phyloP scores from a whole-genome alignment of 345 rosid genomes.

The Heritiera fomes region DNA sequence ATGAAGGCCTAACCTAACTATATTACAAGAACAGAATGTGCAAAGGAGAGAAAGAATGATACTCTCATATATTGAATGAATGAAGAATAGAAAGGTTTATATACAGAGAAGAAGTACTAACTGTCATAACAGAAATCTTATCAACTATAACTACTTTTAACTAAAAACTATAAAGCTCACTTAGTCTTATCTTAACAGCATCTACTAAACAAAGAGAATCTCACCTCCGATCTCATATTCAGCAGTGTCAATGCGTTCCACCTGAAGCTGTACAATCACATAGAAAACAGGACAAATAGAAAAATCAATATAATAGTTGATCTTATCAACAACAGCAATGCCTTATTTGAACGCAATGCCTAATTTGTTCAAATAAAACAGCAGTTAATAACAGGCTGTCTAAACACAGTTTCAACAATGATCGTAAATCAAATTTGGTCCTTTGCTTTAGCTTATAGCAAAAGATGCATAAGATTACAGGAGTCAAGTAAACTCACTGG shows the following conservation, averaged over 20 bases:
- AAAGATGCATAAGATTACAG: slow-evolving; percentile 11
- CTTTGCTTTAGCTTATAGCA: background rate
- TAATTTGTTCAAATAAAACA: background rate
- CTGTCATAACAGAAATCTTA: too few species aligned
- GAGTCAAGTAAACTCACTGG: slow-evolving; percentile 34
- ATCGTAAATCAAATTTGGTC: background rate
- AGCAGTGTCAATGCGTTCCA: slow-evolving; percentile 39
- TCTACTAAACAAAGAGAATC: slow-evolving; percentile 4
- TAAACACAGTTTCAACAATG: background rate
- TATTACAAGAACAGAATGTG: background rate
- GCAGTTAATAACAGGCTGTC: background rate
- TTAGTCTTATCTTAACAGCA: background rate
- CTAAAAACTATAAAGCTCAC: too few species aligned
- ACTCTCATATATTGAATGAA: too few species aligned
- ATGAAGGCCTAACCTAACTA: slow-evolving; percentile 2
- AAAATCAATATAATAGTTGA: background rate
- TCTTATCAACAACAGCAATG: background rate
- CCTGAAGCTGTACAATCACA: slow-evolving; percentile 38
- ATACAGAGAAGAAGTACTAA: too few species aligned
- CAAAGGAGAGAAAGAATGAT: too few species aligned
- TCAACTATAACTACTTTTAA: too few species aligned
- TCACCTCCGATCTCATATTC: slow-evolving; percentile 43
- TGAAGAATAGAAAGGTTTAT: too few species aligned
- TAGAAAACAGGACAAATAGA: background rate
- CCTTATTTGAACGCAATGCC: background rate